A percentile compares a stretch with the other conserved stretches of the same genome.
These are phyloP conservation scores for Leccinellum rugosiceps DNA, from an alignment of 768 basidiomycete species.

Conservation along the genomic window DNA sequence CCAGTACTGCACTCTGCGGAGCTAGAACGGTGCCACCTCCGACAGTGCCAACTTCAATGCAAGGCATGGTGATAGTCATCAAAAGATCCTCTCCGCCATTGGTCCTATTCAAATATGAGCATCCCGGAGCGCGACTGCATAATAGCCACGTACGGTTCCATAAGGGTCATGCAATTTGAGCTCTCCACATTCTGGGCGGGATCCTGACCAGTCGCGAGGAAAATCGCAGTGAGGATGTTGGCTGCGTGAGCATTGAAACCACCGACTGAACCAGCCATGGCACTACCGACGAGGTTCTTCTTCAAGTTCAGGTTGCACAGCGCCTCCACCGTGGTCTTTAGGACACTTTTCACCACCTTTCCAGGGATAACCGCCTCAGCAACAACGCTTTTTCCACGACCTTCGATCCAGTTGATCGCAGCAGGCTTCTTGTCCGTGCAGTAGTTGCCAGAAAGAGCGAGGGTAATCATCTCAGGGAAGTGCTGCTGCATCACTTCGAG, in stretches of 20 bases:
- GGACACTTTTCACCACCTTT: conserved; percentile 77
- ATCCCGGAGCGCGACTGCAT: conserved; percentile 1
- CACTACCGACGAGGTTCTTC: conserved; percentile 97
- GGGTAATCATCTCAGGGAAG: conserved; percentile 89
- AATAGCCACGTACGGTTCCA: conserved; percentile 79
- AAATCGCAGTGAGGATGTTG: conserved; percentile 94
- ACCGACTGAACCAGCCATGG: conserved; percentile 96
- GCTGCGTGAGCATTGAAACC: conserved; percentile 99
- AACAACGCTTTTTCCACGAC: conserved; percentile 95
- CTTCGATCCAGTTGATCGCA: conserved; percentile 99
- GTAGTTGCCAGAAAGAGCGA: conserved; percentile 95
- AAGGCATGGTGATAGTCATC: conserved; percentile 97
- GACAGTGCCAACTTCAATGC: conserved; percentile 96
- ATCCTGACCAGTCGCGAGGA: conserved; percentile 96
- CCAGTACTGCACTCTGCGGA: conserved; percentile 87
- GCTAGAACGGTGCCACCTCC: conserved; percentile 93
- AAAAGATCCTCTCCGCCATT: conserved; percentile 90
- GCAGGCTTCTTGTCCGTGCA: conserved; percentile 99
- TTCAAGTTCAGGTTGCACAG: conserved; percentile 90
- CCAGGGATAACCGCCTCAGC: conserved; percentile 94
- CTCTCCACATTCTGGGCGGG: conserved; percentile 99
- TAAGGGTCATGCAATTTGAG: conserved; percentile 96
- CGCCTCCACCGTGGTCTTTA: conserved; percentile 93
- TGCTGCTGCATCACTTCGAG: conserved; percentile 70
- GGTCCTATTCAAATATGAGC: conserved; percentile 44